These are phyloP conservation scores for Amylostereum areolatum DNA, from an alignment of 1,284 basidiomycete genomes.

Conservation along the genomic window DNA sequence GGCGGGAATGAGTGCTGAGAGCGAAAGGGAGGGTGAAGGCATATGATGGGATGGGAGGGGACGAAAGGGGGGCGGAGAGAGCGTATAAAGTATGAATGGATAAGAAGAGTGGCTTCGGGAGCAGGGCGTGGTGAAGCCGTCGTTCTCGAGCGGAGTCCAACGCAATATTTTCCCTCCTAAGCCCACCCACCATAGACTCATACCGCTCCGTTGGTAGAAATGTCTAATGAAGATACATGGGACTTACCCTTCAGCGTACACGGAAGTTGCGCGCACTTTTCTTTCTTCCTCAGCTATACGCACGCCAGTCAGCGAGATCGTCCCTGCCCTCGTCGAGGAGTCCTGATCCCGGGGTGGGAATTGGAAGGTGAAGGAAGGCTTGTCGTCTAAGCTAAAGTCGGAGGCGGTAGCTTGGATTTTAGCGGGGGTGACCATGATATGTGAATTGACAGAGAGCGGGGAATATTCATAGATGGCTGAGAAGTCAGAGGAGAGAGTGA, in stretches of 20 bases:
- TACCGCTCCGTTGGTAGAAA: too few species aligned
- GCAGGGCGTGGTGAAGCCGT: too few species aligned
- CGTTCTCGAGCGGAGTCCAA: too few species aligned
- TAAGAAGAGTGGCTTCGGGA: too few species aligned
- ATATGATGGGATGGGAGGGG: too few species aligned
- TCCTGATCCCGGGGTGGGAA: constrained; percentile 15
- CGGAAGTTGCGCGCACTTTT: constrained; percentile 94
- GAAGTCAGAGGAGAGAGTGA: constrained; percentile 14
- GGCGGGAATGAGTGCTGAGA: too few species aligned
- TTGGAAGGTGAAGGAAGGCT: constrained; percentile 4
- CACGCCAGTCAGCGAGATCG: constrained; percentile 72
- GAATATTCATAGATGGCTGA: constrained; percentile 13
- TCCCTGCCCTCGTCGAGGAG: constrained; percentile 35
- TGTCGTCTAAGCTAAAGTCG: constrained; percentile 22
- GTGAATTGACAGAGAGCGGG: constrained; percentile 43
- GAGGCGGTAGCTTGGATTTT: constrained; percentile 29
- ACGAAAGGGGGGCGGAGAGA: too few species aligned
- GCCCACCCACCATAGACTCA: too few species aligned
- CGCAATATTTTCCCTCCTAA: too few species aligned
- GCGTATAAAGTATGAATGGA: too few species aligned
- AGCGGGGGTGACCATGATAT: constrained; percentile 43
- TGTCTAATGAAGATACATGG: constrained; percentile 7
- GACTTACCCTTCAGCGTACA: constrained; percentile 81
- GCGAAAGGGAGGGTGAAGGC: too few species aligned
- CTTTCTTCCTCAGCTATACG: constrained; percentile 90